Evolutionary conservation across 2,329 filamentous ascomycete genomes (phyloP).

Genomic region (Fusarium succisae): DNA sequence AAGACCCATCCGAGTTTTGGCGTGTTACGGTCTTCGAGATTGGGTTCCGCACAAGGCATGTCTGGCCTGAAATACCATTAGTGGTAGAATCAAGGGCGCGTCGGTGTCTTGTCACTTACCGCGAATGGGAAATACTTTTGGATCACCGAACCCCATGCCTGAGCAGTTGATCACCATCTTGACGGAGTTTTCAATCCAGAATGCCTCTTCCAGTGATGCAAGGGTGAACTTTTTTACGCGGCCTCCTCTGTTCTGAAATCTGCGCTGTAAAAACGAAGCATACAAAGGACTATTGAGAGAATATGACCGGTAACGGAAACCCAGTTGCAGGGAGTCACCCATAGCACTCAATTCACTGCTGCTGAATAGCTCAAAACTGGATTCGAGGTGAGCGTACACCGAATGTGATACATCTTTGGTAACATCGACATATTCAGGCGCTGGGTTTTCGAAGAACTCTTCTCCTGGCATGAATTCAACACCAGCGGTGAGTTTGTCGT

Average conservation of each 20-base stretch:
- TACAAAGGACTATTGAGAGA: neutral
- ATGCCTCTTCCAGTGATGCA: neutral
- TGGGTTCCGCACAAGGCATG: neutral
- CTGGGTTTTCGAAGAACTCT: neutral
- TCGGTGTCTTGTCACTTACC: neutral
- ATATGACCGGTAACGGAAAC: neutral
- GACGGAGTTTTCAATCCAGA: neutral
- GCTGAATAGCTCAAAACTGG: neutral
- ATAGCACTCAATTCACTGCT: neutral
- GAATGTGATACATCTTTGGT: neutral
- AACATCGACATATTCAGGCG: neutral
- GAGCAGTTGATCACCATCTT: neutral
- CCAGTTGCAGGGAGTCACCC: neutral
- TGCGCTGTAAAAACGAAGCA: neutral
- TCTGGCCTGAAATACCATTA: neutral
- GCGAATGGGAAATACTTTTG: neutral
- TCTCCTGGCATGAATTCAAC: neutral
- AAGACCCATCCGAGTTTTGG: neutral
- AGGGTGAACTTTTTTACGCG: neutral
- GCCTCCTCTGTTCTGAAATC: neutral
- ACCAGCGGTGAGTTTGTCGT: neutral
- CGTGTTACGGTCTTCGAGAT: neutral
- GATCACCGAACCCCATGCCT: neutral
- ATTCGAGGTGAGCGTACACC: neutral
- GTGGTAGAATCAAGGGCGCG: accelerated